These are phyloP conservation scores for Extremus antarcticus DNA, from an alignment of 495 filamentous ascomycete genomes.

Conservation along the genomic window DNA sequence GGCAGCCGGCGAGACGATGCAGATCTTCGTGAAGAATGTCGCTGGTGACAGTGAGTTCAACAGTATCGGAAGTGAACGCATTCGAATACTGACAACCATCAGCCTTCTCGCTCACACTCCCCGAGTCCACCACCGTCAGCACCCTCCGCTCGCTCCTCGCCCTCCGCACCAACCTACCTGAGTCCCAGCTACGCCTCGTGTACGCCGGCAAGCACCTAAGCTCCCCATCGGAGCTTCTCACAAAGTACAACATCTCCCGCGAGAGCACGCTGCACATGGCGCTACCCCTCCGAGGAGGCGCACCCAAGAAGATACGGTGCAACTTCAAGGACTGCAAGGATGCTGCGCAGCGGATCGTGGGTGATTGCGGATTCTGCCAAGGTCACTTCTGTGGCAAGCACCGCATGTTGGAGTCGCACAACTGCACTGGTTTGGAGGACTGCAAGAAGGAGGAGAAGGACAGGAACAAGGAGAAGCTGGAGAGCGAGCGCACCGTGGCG, in stretches of 20 bases:
- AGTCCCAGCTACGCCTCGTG: slow-evolving; percentile 31
- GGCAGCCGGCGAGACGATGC: slow-evolving; percentile 33
- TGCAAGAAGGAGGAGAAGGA: slow-evolving; percentile 94
- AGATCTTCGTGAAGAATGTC: slow-evolving; percentile 42
- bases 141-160: slow-evolving; percentile 38
- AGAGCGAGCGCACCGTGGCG: slow-evolving; percentile 70
- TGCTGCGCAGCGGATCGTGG: slow-evolving; percentile 78
- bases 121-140: slow-evolving; percentile 31
- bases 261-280: slow-evolving; percentile 35
- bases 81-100: slow-evolving; percentile 5
- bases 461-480: slow-evolving; percentile 81
- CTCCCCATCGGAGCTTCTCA: slow-evolving; percentile 21
- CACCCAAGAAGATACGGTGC: slow-evolving; percentile 74
- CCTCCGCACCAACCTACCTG: slow-evolving; percentile 34
- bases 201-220: slow-evolving; percentile 40
- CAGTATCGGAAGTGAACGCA: not conserved
- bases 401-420: slow-evolving; percentile 83
- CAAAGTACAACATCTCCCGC: slow-evolving; percentile 30
- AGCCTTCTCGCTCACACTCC: slow-evolving; percentile 39
- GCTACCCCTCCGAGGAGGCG: slow-evolving; percentile 34
- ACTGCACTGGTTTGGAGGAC: slow-evolving; percentile 87
- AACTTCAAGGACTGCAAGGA: slow-evolving; percentile 79
- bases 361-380: slow-evolving; percentile 89
- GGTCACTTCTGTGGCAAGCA: slow-evolving; percentile 93
- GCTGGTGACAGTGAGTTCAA: slow-evolving; percentile 35